Evolutionary conservation across 129 eudicot genomes (phyloP).

Genomic region (Pittosporum tobira): DNA sequence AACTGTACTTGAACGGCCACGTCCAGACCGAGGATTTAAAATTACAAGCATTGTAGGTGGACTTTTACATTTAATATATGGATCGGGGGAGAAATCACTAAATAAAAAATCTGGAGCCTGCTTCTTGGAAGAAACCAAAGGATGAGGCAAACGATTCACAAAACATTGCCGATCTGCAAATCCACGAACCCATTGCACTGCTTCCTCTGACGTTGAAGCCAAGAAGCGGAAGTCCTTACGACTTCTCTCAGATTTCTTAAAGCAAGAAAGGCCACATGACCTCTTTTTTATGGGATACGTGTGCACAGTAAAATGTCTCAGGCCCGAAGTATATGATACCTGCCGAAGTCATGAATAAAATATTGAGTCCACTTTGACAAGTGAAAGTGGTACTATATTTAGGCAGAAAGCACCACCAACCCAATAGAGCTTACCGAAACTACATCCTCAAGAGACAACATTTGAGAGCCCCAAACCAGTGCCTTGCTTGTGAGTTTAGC

Average conservation of each 20-base stretch:
- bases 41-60: slow-evolving; percentile 93
- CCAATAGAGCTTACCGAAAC: slow-evolving; percentile 53
- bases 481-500: slow-evolving; percentile 97
- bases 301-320: slow-evolving; percentile 80
- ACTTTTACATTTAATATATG: slow-evolving; percentile 66
- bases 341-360: slow-evolving; percentile 25
- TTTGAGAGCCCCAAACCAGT: slow-evolving; percentile 79
- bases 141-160: slow-evolving; percentile 81
- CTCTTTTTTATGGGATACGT: slow-evolving; percentile 60
- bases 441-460: slow-evolving; percentile 65
- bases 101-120: slow-evolving; percentile 52
- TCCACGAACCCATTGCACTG: slow-evolving; percentile 80
- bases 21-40: slow-evolving; percentile 92
- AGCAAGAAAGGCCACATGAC: slow-evolving; percentile 47
- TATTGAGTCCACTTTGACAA: slow-evolving; percentile 1
- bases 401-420: slow-evolving; percentile 10
- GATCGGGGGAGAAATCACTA: slow-evolving; percentile 60
- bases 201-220: slow-evolving; percentile 77
- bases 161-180: slow-evolving; percentile 96
- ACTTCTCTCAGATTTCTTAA: slow-evolving; percentile 64
- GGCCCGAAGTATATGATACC: slow-evolving; percentile 78
- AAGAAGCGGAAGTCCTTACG: slow-evolving; percentile 77
- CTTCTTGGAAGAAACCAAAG: slow-evolving; percentile 75
- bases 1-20: slow-evolving; percentile 94
- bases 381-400: slow-evolving; percentile 4